Evolutionary conservation across 1,139 yeast genomes (phyloP), one percentile per base, ranked within the genome.

Genomic region (Geotrichum aggregatum): DNA sequence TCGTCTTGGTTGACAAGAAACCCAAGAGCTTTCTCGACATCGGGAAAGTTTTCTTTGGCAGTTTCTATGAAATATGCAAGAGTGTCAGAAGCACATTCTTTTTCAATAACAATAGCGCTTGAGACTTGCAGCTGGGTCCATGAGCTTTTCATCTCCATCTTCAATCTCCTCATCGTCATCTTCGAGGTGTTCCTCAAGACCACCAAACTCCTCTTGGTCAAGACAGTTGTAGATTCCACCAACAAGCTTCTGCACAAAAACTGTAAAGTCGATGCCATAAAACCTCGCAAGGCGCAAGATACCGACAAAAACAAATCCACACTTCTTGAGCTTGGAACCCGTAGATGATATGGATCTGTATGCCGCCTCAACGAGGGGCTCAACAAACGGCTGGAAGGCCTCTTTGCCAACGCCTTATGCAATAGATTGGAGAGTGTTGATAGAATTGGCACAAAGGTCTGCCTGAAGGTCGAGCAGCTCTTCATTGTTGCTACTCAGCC

Each of bases 361-460:
- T 33, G 97, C 94, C 57, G 96, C 88, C 67, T 86, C 87, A 60
- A 91, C 88, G 66, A 91, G 79, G 44, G 96, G 94, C 67, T 84
- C 83, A 50, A 96, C 96, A 68, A 80, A 88, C 41, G 86, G 82
- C 43, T 88, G 79, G 73, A 92, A 92, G 1, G 87, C 75, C 63
- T 85, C 92, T 53, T 94, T 84, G 59, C 98, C 96, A 55, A 92
- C 97, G 52, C 98, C 97, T 70, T 92, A 82, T 54, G 96, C 98
- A 85, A 92, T 84, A 22, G 96, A 85, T 41, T 97, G 87, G 61
- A 94, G 80, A 64, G 94, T 87, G 73, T 94, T 98, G 61, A 92
- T 83, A 52, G 97, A 87, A 68, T 84, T 78, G 45, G 96, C 97
- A 71, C 94, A 82, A 64, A 91, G 79, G 78, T 66, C 64, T 21